A percentile compares a stretch with the other conserved stretches of the same genome.
Conservation (phyloP, 1,139 yeast species). For the Scheffersomyces segobiensis region DNA sequence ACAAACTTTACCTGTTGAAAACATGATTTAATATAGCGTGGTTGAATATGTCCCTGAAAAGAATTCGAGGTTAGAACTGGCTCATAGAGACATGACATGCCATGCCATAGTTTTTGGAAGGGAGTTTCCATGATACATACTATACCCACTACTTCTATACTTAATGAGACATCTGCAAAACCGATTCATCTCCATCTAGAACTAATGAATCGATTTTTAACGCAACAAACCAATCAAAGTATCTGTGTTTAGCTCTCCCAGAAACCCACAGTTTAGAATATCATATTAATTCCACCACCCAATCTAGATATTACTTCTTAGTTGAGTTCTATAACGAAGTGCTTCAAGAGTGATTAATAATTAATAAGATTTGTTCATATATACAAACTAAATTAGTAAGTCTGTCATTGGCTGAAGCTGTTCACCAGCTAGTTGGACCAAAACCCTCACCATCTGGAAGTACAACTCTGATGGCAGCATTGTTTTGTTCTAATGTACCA, state of each 20-base stretch:
- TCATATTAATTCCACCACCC: neutral
- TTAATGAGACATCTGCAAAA: neutral
- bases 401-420: neutral
- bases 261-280: too few relatives aligned
- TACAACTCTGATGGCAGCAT: constrained; percentile 10
- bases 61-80: too few relatives aligned
- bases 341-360: too few relatives aligned
- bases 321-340: neutral
- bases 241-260: too few relatives aligned
- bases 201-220: too few relatives aligned
- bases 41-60: neutral
- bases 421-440: constrained; percentile 25
- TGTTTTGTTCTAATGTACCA: constrained; percentile 14
- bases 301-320: neutral
- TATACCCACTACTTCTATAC: neutral
- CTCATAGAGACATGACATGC: too few relatives aligned
- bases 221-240: neutral
- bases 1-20: too few relatives aligned
- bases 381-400: neutral
- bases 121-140: neutral
- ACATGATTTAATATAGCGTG: neutral
- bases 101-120: too few relatives aligned
- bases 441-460: constrained; percentile 17
- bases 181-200: too few relatives aligned
- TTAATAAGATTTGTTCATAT: neutral